Conservation (phyloP, 306 rosid genomes). For the Dryas drummondii region DNA sequence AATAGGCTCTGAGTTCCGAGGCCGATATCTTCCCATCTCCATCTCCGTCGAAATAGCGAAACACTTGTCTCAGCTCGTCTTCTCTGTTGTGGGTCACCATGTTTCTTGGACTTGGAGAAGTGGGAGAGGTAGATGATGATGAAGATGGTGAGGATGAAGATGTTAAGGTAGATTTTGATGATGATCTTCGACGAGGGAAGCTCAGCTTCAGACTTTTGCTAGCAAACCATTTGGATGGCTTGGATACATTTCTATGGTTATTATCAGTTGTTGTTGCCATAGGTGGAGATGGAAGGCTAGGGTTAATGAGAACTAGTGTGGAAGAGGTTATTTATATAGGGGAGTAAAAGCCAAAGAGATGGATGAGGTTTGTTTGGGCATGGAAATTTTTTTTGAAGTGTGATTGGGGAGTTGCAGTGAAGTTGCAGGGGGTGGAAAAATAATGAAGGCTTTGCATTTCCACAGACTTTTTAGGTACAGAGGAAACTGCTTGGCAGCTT, state of each 20-base stretch:
- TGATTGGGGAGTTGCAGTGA: conserved; percentile 18
- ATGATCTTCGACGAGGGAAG: conserved; percentile 29
- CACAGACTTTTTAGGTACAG: background rate
- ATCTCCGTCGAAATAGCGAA: conserved; percentile 49
- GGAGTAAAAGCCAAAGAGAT: too few species aligned
- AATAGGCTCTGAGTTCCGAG: conserved; percentile 54
- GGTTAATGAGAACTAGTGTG: too few species aligned
- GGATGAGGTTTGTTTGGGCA: too few species aligned
- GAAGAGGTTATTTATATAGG: too few species aligned
- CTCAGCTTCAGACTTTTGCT: conserved; percentile 40
- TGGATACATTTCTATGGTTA: conserved; percentile 20
- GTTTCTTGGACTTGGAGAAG: too few species aligned
- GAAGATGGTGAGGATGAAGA: background rate
- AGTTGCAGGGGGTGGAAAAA: conserved; percentile 15
- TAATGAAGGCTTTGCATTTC: background rate
- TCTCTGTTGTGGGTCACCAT: conserved; percentile 17
- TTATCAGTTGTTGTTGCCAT: conserved; percentile 37
- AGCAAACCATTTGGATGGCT: conserved; percentile 62
- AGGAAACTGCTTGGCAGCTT: conserved; percentile 47
- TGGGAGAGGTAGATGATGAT: too few species aligned
- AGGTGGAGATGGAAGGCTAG: background rate
- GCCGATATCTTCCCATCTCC: conserved; percentile 72
- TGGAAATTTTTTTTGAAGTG: background rate
- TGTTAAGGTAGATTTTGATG: background rate
- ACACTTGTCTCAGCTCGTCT: conserved; percentile 47